Evolutionary conservation across 1,139 yeast species (phyloP).

Genomic region (Zygosaccharomyces sapae): DNA sequence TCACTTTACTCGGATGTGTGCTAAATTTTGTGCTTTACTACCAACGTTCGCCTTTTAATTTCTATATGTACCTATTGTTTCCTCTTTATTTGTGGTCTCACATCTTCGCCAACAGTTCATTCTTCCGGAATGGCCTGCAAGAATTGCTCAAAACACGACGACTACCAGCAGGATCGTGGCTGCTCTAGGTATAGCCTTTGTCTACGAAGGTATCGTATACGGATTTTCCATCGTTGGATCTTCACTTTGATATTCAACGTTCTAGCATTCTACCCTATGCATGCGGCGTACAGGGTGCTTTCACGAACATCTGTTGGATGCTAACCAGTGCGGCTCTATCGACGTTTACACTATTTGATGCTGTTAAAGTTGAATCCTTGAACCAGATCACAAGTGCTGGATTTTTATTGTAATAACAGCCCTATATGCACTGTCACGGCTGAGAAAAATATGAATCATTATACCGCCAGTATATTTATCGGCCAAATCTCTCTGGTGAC

Average conservation of each 20-base stretch:
- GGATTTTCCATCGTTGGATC: conserved; percentile 85
- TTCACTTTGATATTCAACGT: conserved; percentile 66
- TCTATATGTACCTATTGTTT: conserved; percentile 78
- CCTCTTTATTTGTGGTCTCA: conserved; percentile 87
- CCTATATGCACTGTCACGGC: conserved; percentile 38
- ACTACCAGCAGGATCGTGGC: conserved; percentile 41
- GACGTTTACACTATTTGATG: conserved; percentile 77
- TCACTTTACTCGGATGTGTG: conserved; percentile 31
- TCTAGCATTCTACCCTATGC: conserved; percentile 61
- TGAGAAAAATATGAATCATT: conserved; percentile 25
- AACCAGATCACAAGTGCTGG: conserved; percentile 70
- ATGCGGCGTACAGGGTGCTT: conserved; percentile 39
- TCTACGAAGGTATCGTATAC: conserved; percentile 82
- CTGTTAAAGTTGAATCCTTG: conserved; percentile 76
- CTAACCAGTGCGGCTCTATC: conserved; percentile 64
- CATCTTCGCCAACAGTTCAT: conserved; percentile 44
- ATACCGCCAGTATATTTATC: conserved; percentile 42
- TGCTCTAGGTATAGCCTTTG: conserved; percentile 49
- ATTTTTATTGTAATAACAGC: conserved; percentile 52
- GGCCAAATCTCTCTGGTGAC: conserved; percentile 58
- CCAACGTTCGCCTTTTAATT: conserved; percentile 80
- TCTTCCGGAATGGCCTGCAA: conserved; percentile 47
- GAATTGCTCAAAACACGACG: conserved; percentile 54
- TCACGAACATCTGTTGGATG: conserved; percentile 53
- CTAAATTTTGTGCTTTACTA: conserved; percentile 58